Percentiles rank a stretch among this genome's conserved stretches.
Evolutionary conservation across 2,329 filamentous ascomycete genomes (phyloP).

Genomic region (Emergomyces orientalis): DNA sequence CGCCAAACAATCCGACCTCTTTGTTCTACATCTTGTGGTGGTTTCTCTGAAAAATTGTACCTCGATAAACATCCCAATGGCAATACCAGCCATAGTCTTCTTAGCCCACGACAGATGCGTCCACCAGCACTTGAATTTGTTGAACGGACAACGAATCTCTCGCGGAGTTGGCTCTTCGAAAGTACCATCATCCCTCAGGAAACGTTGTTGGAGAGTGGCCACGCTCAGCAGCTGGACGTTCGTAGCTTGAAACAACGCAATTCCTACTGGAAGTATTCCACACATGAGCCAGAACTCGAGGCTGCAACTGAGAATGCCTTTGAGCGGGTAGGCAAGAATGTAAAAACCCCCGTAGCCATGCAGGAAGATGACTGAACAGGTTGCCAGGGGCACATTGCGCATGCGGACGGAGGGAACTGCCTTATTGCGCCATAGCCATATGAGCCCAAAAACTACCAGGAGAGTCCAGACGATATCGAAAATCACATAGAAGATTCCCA

Average conservation of each 20-base stretch:
- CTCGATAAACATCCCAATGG: conserved; percentile 45
- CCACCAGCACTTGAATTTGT: conserved; percentile 21
- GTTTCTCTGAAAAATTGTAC: conserved; percentile 27
- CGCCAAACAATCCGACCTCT: background rate
- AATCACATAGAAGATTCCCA: conserved; percentile 19
- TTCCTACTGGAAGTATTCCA: conserved; percentile 51
- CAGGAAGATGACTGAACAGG: conserved; percentile 20
- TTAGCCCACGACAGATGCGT: conserved; percentile 37
- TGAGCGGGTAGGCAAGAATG: conserved; percentile 21
- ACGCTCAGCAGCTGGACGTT: conserved; percentile 47
- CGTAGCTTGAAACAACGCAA: conserved; percentile 53
- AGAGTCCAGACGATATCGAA: conserved; percentile 21
- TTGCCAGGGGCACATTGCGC: conserved; percentile 19
- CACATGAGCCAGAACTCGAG: conserved; percentile 57
- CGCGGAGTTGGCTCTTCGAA: background rate
- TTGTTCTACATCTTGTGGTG: conserved; percentile 4
- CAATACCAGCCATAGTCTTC: conserved; percentile 42
- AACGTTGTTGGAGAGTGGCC: conserved; percentile 39
- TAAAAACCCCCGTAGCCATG: conserved; percentile 22
- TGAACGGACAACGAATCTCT: background rate
- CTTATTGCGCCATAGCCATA: conserved; percentile 20
- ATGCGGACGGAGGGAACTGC: conserved; percentile 18
- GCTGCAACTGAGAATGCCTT: conserved; percentile 34
- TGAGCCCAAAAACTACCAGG: conserved; percentile 16
- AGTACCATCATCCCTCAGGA: conserved; percentile 13